Base-by-base conservation (phyloP, 176 grass and related monocot genomes). In the Areca catechu region DNA sequence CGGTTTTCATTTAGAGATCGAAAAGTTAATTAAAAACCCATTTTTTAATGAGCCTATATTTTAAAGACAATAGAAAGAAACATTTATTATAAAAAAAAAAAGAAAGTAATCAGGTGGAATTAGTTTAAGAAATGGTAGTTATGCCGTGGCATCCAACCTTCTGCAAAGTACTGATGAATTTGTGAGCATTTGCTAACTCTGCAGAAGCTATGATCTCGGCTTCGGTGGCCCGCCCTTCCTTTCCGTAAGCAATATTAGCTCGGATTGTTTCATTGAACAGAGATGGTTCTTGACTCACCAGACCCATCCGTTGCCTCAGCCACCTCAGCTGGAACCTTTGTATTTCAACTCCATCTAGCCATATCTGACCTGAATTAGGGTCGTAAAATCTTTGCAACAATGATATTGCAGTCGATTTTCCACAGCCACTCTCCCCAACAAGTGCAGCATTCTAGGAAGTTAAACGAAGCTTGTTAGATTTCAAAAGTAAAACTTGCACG, bases 251-350 rank as follows among this genome's bases (percentile, higher is more conserved):
- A 61, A 98, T 92, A 59, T 98, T 98, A 34, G 80, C 63, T 37
- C 81, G 76, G 73, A 98, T 88, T 0, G 94, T 92, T 1, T 91
- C 88, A 14, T 92, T 98, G 65, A 98, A 98, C n/a, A 98, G 71
- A 57, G 84, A 76, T 9, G 94, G 88, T 69, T 98, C 94, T 83
- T 98, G 94, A 57, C 94, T 93, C 48, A 98, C 94, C 30, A 98
- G 67, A 4, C 88, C 94, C 94, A 93, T 98, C 72, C 93, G 87
- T 67, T 83, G 88, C 69, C 94, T 92, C 47, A 92, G 48, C 94
- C 94, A 98, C 60, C 76, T 89, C 34, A 98, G 67, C 70, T 98
- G 84, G 29, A 98, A 79, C 68, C 83, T 92, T 54, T 79, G 69
- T 68, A 98, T 89, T 77, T 98, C 88, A 50, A 89, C 78, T 2